A percentile compares a stretch with the other conserved stretches of the same genome.
Conservation (phyloP, 371 early-diverging fungal species). For the Zancudomyces culisetae region DNA sequence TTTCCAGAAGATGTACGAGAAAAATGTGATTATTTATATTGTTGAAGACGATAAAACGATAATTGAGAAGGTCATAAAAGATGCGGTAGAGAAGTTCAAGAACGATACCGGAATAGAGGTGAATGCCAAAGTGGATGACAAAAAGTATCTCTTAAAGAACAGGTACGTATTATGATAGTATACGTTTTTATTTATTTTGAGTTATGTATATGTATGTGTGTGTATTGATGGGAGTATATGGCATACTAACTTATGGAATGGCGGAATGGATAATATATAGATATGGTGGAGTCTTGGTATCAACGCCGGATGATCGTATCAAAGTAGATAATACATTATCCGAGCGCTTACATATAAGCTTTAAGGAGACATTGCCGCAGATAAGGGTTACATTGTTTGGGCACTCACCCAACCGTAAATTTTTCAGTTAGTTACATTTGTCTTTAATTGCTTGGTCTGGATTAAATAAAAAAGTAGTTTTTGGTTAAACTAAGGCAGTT, state of each 20-base stretch:
- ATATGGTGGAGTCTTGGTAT: slow-evolving; percentile 70
- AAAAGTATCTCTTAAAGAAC: slow-evolving; percentile 32
- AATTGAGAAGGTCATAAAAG: slow-evolving; percentile 35
- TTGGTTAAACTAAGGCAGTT: too few relatives aligned
- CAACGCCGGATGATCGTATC: slow-evolving; percentile 58
- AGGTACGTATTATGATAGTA: too few relatives aligned
- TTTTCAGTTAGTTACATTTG: slow-evolving; percentile 89
- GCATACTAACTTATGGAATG: too few relatives aligned
- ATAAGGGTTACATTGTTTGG: slow-evolving; percentile 77
- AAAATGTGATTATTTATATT: slow-evolving; percentile 42
- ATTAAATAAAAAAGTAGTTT: too few relatives aligned
- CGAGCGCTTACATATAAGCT: slow-evolving; percentile 60
- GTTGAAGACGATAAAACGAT: slow-evolving; percentile 51
- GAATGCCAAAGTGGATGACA: slow-evolving; percentile 30
- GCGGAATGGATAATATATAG: too few relatives aligned
- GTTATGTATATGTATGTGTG: too few relatives aligned
- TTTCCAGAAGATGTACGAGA: slow-evolving; percentile 76
- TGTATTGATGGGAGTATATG: too few relatives aligned
- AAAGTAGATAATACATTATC: slow-evolving; percentile 75
- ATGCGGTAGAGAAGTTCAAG: slow-evolving; percentile 37
- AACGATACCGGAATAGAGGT: slow-evolving; percentile 31
- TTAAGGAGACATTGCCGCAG: slow-evolving; percentile 76
- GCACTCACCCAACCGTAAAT: slow-evolving; percentile 69
- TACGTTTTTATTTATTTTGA: too few relatives aligned
- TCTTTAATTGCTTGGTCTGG: too few relatives aligned